Conservation (phyloP, 306 rosid genomes). For the Trichosanthes truncata region DNA sequence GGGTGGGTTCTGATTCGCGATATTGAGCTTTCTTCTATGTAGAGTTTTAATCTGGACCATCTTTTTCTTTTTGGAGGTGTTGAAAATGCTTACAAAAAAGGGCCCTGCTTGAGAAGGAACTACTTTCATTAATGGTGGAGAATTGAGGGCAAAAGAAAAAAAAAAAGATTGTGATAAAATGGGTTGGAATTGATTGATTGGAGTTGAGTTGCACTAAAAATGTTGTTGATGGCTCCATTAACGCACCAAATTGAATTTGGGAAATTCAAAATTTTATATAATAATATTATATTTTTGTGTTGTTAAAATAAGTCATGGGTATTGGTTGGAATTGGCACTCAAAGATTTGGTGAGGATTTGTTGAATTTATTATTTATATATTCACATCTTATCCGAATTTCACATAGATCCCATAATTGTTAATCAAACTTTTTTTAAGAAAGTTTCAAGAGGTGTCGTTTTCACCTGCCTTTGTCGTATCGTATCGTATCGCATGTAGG, state of each 20-base stretch:
- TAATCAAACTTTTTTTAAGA: background rate
- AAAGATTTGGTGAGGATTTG: slow-evolving; percentile 1
- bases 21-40: background rate
- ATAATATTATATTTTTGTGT: background rate
- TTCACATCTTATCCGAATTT: background rate
- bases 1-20: background rate
- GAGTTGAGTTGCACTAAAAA: background rate
- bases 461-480: background rate
- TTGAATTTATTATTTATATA: background rate
- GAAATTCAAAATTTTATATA: background rate
- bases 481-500: background rate
- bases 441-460: background rate
- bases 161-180: background rate
- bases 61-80: background rate
- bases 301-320: background rate
- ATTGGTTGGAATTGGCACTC: background rate
- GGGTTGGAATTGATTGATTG: background rate
- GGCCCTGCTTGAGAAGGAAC: background rate
- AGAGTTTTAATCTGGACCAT: background rate
- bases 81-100: background rate
- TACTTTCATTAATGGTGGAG: background rate
- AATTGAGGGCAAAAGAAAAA: background rate
- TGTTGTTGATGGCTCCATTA: background rate
- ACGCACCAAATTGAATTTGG: background rate
- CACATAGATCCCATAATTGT: background rate